Evolutionary conservation across 108 stramenopile genomes (phyloP).

Genomic region (Aureococcus anophagefferens): DNA sequence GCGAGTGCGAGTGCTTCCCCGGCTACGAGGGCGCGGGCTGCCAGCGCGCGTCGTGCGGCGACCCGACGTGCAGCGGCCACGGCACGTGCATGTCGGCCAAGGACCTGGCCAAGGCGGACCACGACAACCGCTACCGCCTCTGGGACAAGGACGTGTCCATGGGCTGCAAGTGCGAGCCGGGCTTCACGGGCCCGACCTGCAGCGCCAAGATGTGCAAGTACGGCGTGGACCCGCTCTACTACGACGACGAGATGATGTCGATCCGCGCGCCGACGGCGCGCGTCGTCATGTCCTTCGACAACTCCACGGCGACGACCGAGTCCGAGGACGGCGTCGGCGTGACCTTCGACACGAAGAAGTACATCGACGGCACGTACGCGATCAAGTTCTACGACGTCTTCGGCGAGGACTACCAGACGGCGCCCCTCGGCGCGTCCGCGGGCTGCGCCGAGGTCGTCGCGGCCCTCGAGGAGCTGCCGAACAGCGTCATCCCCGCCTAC

Average conservation of each 20-base stretch:
- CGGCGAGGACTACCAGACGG: conserved; percentile 59
- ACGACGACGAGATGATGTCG: conserved; percentile 35
- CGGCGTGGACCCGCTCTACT: conserved; percentile 63
- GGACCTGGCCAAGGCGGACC: conserved; percentile 47
- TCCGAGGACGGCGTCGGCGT: conserved; percentile 37
- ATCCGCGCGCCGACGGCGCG: background rate
- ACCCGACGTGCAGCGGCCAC: conserved; percentile 53
- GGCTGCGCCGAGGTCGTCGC: conserved; percentile 42
- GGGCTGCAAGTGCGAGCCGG: conserved; percentile 63
- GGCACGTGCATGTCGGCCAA: conserved; percentile 58
- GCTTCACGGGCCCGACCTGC: conserved; percentile 55
- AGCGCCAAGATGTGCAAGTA: conserved; percentile 42
- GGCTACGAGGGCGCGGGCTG: conserved; percentile 72
- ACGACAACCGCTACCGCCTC: conserved; percentile 53
- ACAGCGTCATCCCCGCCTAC: conserved; percentile 35
- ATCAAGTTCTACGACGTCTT: conserved; percentile 55
- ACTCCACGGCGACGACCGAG: background rate
- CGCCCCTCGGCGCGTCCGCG: conserved; percentile 28
- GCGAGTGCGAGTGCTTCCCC: conserved; percentile 64
- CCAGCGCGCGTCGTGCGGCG: conserved; percentile 62
- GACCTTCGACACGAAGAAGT: conserved; percentile 34
- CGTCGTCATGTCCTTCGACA: background rate
- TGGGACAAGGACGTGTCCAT: conserved; percentile 59
- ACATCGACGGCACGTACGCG: conserved; percentile 45
- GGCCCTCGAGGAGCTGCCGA: conserved; percentile 48